A percentile compares a stretch with the other conserved stretches of the same genome.
Evolutionary conservation across 108 stramenopile genomes (phyloP).

Genomic region (Skeletonema tropicum): DNA sequence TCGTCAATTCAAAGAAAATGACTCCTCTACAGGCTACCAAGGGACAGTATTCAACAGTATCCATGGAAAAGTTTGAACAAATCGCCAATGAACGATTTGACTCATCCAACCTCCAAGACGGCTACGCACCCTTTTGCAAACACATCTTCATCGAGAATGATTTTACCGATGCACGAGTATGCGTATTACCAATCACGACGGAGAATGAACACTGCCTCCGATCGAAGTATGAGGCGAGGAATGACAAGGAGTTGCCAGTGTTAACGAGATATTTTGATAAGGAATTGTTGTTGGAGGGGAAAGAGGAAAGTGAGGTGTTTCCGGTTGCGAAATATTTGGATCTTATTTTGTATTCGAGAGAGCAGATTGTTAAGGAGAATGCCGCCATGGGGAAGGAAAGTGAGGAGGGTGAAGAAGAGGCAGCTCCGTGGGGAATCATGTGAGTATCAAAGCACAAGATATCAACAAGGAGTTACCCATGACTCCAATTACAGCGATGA

Average conservation of each 20-base stretch:
- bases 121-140: constrained; percentile 99
- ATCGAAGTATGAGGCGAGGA: constrained; percentile 89
- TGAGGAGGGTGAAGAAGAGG: constrained; percentile 38
- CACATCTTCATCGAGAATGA: constrained; percentile 94
- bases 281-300: constrained; percentile 49
- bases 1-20: constrained; percentile 77
- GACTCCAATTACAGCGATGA: constrained; percentile 98
- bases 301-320: constrained; percentile 44
- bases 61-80: constrained; percentile 73
- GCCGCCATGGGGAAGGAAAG: constrained; percentile 78
- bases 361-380: constrained; percentile 89
- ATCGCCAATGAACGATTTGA: constrained; percentile 77
- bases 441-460: constrained; percentile 96
- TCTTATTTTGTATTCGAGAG: constrained; percentile 93
- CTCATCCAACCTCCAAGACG: constrained; percentile 66
- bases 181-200: constrained; percentile 76
- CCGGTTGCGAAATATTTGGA: constrained; percentile 90
- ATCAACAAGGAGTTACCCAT: constrained; percentile 94
- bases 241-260: constrained; percentile 91
- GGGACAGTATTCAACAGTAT: constrained; percentile 72
- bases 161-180: constrained; percentile 76
- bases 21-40: constrained; percentile 55
- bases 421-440: constrained; percentile 96
- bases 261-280: constrained; percentile 81
- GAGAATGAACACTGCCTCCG: constrained; percentile 86